These are phyloP conservation scores for Boletales sp. DNA, from an alignment of 768 basidiomycete genomes.

Conservation along the genomic window DNA sequence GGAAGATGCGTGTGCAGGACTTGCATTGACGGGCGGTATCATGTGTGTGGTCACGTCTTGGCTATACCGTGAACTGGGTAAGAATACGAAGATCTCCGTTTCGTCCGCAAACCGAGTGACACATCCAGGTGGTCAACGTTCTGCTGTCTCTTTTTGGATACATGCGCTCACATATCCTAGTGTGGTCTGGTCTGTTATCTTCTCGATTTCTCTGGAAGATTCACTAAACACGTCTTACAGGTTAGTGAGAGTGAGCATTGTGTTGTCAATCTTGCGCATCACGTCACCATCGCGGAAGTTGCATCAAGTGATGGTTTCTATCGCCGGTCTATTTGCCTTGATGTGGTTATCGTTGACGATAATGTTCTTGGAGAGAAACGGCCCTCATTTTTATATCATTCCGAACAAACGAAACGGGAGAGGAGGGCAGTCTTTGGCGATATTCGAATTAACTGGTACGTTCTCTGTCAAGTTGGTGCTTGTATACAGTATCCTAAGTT, in stretches of 20 bases:
- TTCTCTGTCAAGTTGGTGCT: neutral
- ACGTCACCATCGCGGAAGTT: slow-evolving; percentile 4
- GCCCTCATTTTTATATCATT: neutral
- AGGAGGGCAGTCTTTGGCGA: neutral
- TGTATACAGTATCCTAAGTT: neutral
- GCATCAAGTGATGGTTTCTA: slow-evolving; percentile 3
- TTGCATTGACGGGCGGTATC: slow-evolving; percentile 2
- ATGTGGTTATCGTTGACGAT: slow-evolving; percentile 8
- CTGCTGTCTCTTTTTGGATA: slow-evolving; percentile 6
- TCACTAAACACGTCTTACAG: slow-evolving; percentile 1
- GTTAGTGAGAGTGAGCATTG: slow-evolving; percentile 11
- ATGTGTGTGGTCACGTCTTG: slow-evolving; percentile 8
- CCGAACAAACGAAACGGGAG: neutral
- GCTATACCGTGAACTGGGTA: slow-evolving; percentile 6
- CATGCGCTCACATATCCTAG: slow-evolving; percentile 6
- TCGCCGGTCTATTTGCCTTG: slow-evolving; percentile 9
- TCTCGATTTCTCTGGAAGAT: neutral
- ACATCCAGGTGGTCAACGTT: slow-evolving; percentile 4
- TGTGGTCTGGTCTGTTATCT: slow-evolving; percentile 13
- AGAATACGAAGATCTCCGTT: neutral
- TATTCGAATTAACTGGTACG: slow-evolving; percentile 17
- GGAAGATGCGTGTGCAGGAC: slow-evolving; percentile 16
- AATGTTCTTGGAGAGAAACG: slow-evolving; percentile 1
- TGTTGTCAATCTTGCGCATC: slow-evolving; percentile 13
- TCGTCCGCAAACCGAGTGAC: neutral